phyloP scores from a whole-genome alignment of 2,329 filamentous ascomycete genomes.

The Cladosporium sp. region DNA sequence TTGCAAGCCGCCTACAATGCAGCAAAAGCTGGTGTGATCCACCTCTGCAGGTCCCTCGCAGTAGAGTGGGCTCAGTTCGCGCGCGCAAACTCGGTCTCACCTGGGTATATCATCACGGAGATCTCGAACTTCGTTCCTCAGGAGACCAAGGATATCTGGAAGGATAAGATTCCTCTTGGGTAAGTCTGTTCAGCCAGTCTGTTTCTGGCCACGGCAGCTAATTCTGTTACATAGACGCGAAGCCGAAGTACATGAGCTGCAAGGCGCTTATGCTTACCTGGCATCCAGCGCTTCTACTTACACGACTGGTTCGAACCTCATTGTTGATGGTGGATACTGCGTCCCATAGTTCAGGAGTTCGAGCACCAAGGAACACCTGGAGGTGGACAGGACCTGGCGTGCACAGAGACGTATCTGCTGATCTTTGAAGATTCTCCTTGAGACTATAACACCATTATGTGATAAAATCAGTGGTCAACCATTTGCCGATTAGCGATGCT shows the following conservation, averaged over 20 bases:
- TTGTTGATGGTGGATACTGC: constrained; percentile 73
- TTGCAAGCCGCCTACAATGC: constrained; percentile 57
- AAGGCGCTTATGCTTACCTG: constrained; percentile 79
- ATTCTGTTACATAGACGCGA: constrained; percentile 50
- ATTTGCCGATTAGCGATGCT: no score
- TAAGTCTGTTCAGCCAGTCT: constrained; percentile 33
- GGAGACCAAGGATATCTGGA: constrained; percentile 72
- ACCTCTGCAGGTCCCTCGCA: constrained; percentile 62
- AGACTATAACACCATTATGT: no score
- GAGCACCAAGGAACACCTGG: background rate
- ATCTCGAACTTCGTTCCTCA: constrained; percentile 64
- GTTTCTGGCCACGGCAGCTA: background rate
- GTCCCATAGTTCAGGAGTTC: constrained; percentile 18
- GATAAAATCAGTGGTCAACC: no score
- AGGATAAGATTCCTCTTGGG: constrained; percentile 76
- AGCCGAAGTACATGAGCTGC: constrained; percentile 71
- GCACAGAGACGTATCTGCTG: background rate
- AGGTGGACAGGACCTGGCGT: background rate
- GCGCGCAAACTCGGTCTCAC: constrained; percentile 68
- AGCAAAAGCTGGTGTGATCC: constrained; percentile 39
- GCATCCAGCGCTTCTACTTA: constrained; percentile 79
- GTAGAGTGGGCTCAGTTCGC: constrained; percentile 76
- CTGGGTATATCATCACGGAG: constrained; percentile 75
- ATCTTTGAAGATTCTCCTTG: background rate
- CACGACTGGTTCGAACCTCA: constrained; percentile 66